These are phyloP conservation scores for Pseudogymnoascus sp. DNA, from an alignment of 2,329 filamentous ascomycete genomes.

Conservation along the genomic window DNA sequence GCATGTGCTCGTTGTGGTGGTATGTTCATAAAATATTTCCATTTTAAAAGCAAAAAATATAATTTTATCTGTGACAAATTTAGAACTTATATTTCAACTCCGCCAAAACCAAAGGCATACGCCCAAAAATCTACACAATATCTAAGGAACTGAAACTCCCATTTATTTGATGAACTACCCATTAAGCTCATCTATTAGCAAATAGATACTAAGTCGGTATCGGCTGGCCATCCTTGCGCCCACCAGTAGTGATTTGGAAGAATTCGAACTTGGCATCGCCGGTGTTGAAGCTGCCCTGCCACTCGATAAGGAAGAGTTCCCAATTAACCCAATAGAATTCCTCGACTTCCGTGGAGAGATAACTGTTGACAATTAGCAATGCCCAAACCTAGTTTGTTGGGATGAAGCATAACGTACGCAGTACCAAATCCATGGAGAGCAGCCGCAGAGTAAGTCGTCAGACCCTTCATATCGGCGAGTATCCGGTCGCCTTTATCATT, in stretches of 20 bases:
- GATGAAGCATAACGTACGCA: too few species aligned
- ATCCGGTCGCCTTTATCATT: neutral
- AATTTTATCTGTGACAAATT: neutral
- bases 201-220: neutral
- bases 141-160: neutral
- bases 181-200: too few species aligned
- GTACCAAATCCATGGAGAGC: slow-evolving; percentile 2
- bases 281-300: neutral
- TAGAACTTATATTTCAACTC: neutral
- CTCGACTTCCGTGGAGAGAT: neutral
- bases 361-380: neutral
- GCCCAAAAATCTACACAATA: neutral
- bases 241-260: neutral
- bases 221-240: slow-evolving; percentile 3
- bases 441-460: neutral
- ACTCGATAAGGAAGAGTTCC: neutral
- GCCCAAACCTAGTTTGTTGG: too few species aligned
- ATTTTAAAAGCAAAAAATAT: neutral
- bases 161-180: neutral
- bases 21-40: neutral
- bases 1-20: neutral
- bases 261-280: neutral
- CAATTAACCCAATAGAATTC: neutral
- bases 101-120: neutral
- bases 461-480: neutral